Base-by-base conservation (phyloP, 148 eudicot species). In the Rhododendron ovatum region DNA sequence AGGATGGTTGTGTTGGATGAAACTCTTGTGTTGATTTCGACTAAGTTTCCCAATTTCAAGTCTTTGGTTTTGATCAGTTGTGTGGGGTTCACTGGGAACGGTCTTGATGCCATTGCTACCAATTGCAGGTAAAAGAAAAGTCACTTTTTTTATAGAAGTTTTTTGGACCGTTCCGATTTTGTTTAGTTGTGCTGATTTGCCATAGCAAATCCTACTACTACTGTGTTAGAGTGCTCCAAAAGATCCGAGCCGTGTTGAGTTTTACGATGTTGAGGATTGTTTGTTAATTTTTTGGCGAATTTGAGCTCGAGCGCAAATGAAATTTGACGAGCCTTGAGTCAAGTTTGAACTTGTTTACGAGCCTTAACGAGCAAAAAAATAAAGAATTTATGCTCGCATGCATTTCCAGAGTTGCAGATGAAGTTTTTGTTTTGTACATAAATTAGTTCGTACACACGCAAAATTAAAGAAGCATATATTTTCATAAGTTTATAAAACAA, bases 1-100 rank as follows among this genome's bases (percentile, higher is more conserved):
- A 77, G 80, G 80, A 77, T 77, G 80, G 80, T 77, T 17, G 80
- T 77, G n/a, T 77, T 24, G 26, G 80, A 77, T 8, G 48, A 77
- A 35, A 77, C 48, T 50, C 80, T 77, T 41, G 50, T 37, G 80
- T 5, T 77, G 26, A 20, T 77, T 77, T 77, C 80, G 47, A 39
- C 48, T 18, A 10, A 47, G 14, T 77, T 77, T 43, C 14, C 50
- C n/a, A 77, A 77, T 77, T 77, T 77, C 50, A 77, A 77, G 80
- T 77, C 50, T 77, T 10, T 77, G 47, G 50, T 39, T 37, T 77
- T 77, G 50, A 17, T 39, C 14, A 20, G 50, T 43, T 77, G 80
- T 39, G 48, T 2, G 8, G 80, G 80, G 4, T 77, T 77, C 14
- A 39, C 26, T 35, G 50, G 43, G 24, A 43, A 41, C 2, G 80